phyloP scores from a whole-genome alignment of 768 basidiomycete species.

The Scleroderma citrinum region DNA sequence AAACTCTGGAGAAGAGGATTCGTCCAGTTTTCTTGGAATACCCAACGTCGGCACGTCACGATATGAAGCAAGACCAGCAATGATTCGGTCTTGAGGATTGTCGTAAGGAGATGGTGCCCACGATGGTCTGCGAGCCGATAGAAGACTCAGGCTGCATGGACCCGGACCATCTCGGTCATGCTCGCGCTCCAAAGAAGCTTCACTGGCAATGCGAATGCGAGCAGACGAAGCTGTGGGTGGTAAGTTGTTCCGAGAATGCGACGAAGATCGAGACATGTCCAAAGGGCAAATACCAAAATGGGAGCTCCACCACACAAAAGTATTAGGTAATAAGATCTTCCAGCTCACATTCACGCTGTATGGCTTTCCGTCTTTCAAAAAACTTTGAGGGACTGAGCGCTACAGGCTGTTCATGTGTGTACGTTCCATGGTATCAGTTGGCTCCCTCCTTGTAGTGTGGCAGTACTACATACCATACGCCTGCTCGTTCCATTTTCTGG shows the following conservation, averaged over 20 bases:
- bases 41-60: slow-evolving; percentile 25
- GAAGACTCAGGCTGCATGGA: slow-evolving; percentile 25
- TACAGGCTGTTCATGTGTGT: too few species aligned
- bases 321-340: too few species aligned
- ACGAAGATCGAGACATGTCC: slow-evolving; percentile 24
- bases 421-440: too few species aligned
- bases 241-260: slow-evolving; percentile 13
- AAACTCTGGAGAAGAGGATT: slow-evolving; percentile 34
- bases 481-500: too few species aligned
- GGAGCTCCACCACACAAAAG: too few species aligned
- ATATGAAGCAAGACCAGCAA: slow-evolving; percentile 21
- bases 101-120: slow-evolving; percentile 29
- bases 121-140: slow-evolving; percentile 29
- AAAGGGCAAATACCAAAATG: too few species aligned
- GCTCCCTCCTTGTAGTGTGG: too few species aligned
- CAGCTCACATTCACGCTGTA: too few species aligned
- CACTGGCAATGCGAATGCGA: slow-evolving; percentile 17
- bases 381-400: too few species aligned
- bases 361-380: too few species aligned
- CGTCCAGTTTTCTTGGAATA: slow-evolving; percentile 6
- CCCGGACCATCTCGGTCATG: slow-evolving; percentile 20
- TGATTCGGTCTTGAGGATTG: slow-evolving; percentile 17
- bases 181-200: slow-evolving; percentile 7
- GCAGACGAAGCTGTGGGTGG: slow-evolving; percentile 8
- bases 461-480: too few species aligned